A percentile compares a stretch with the other conserved stretches of the same genome.
Evolutionary conservation across 345 rosid genomes (phyloP).

Genomic region (Eucalyptus melliodora): DNA sequence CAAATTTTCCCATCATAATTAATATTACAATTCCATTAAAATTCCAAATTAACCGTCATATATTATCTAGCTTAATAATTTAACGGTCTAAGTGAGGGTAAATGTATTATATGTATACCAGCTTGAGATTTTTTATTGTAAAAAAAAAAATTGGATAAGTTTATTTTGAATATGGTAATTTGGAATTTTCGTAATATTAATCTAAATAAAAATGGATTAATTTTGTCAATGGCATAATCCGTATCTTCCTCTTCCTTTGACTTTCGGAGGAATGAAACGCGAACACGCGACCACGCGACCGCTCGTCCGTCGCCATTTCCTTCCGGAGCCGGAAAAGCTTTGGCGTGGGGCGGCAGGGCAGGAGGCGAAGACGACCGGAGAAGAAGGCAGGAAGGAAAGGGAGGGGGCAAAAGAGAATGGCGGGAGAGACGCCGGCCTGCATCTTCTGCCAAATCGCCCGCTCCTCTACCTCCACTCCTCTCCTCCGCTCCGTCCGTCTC

Average conservation of each 20-base stretch:
- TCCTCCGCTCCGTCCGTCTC: slow-evolving; percentile 47
- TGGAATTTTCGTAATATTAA: no score
- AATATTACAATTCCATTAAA: no score
- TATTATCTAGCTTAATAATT: no score
- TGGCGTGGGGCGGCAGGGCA: not conserved
- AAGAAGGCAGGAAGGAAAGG: not conserved
- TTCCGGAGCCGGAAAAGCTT: not conserved
- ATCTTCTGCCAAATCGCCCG: slow-evolving; percentile 66
- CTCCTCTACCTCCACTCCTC: slow-evolving; percentile 30
- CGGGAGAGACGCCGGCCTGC: slow-evolving; percentile 39
- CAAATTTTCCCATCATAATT: no score
- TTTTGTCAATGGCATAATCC: not conserved
- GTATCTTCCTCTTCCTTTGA: not conserved
- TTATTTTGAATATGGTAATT: no score
- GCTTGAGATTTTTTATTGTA: no score
- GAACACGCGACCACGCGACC: not conserved
- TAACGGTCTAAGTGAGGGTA: rapidly evolving
- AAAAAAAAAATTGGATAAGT: no score
- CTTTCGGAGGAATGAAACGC: not conserved
- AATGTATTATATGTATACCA: rapidly evolving
- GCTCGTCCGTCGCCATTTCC: not conserved
- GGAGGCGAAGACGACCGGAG: not conserved
- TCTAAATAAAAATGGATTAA: no score
- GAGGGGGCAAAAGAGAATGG: slow-evolving; percentile 14
- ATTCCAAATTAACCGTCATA: rapidly evolving